Base-by-base conservation (phyloP, 129 eudicot genomes). In the Sambucus nigra region DNA sequence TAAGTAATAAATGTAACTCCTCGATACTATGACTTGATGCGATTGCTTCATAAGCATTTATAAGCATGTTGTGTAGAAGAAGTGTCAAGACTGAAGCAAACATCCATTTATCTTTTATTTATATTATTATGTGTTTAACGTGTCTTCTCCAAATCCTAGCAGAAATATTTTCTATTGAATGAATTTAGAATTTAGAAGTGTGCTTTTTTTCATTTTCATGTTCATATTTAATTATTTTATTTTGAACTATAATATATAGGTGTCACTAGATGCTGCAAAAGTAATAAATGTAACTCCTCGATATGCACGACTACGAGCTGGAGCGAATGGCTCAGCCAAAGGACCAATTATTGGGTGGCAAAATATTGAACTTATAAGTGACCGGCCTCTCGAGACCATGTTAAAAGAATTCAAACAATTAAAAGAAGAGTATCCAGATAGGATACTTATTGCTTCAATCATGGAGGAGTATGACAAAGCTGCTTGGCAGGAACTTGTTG, bases 391-490 rank as follows among this genome's bases (percentile, higher is more conserved):
- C 17, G 99, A 92, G 60, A 86, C 82, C 6, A 92, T 92, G 99
- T 51, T 92, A 49, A 76, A 80, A 25, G 99, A 92, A 70, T 86
- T 92, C n/a, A 80, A 75, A 57, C 94, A 72, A 53, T 54, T 92
- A 56, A 92, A 91, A 60, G 78, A 92, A 73, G 99, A 92, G 73
- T 92, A 86, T 65, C 99, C 99, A 0, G 91, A 92, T 50, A 75
- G 99, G 71, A 86, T 92, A 44, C 83, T 92, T 51, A 86, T 91
- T 67, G 99, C 95, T 45, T 92, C 99, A 14, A 86, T 92, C 67
- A 92, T 92, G 99, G 99, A 92, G 45, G 99, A 92, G 61, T 92
- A 83, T 68, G 72, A 82, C 73, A 92, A 86, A 77, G 79, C 94
- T 53, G 95, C 73, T n/a, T 92, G 99, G 99, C 84, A 92, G 60